These are phyloP conservation scores for Vitellaria paradoxa DNA, from an alignment of 179 eudicot genomes.

Conservation along the genomic window DNA sequence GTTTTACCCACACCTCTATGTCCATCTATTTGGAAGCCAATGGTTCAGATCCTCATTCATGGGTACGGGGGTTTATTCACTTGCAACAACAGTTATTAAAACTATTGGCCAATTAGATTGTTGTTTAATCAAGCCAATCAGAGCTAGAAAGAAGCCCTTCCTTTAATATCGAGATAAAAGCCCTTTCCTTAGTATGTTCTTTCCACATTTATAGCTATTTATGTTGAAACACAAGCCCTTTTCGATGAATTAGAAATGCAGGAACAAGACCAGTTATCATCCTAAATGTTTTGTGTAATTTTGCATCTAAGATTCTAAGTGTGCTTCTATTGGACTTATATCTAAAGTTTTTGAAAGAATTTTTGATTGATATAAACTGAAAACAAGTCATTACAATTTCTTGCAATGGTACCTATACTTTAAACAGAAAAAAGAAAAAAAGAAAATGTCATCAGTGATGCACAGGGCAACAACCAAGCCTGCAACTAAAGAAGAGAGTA, in stretches of 20 bases:
- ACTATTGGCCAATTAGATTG: neutral
- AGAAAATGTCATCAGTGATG: neutral
- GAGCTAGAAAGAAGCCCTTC: neutral
- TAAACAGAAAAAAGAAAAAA: neutral
- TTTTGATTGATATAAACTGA: neutral
- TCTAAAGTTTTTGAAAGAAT: neutral
- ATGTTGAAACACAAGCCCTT: neutral
- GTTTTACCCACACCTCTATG: neutral
- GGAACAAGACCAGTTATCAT: neutral
- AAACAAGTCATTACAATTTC: neutral
- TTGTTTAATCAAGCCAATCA: neutral
- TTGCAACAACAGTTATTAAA: neutral
- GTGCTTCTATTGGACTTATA: neutral
- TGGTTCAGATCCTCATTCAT: too few relatives aligned
- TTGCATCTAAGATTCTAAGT: neutral
- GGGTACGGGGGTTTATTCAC: neutral
- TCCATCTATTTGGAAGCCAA: neutral
- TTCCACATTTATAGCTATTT: neutral
- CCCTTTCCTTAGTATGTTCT: neutral
- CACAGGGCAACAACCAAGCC: neutral
- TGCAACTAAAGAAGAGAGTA: neutral
- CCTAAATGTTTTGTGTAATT: neutral
- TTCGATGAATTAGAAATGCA: neutral
- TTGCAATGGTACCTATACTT: neutral
- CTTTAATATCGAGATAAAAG: neutral